Evolutionary conservation across 176 grass and related monocot species (phyloP), one percentile per base, ranked within the genome.

Genomic region (Raddia distichophylla): DNA sequence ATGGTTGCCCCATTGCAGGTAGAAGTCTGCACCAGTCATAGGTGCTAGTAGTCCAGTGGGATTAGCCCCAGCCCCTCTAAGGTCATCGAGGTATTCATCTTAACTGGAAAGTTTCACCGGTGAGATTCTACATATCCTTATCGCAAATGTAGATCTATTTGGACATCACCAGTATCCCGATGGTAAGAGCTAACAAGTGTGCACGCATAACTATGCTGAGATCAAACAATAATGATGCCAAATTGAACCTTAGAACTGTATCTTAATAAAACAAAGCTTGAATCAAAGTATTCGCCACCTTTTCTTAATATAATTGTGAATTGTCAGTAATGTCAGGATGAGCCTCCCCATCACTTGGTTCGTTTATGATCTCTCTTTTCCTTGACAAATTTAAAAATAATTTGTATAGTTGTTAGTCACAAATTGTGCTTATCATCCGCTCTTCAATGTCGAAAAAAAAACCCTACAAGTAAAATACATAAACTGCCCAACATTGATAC

Each of bases 71-170:
- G 17, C 54, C 5, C 64, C 10, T 67, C 16, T 12, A 71, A 52
- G 12, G 51, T 10, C 55, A 75, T 52, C 52, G 75, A 86, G 43
- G 20, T 11, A 73, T 20, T 50, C 19, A 40, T 27, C 22, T 66
- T 81, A 52, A 18, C 34, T 53, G 62, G 71, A 81, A 81, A 69
- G 53, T 69, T 45, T 81, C n/a, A 61, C 1, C 14, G 10, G 15
- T 60, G 42, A 15, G 6, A 60, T 46, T 46, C 8, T 55, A 73
- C 14, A 73, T 55, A 54, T 40, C 16, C 8, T 3, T 73, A 55
- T 55, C 55, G 32, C 71, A 68, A 0, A 1, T 9, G 5, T 73
- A 48, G 48, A 11, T 37, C 32, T 55, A 60, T 76, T 40, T 76
- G 53, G 53, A 44, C 34, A 76, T 60, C 73, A 46, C 22, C 35